phyloP scores from a whole-genome alignment of 2,329 filamentous ascomycete species.

The Penicillium capsulatum region DNA sequence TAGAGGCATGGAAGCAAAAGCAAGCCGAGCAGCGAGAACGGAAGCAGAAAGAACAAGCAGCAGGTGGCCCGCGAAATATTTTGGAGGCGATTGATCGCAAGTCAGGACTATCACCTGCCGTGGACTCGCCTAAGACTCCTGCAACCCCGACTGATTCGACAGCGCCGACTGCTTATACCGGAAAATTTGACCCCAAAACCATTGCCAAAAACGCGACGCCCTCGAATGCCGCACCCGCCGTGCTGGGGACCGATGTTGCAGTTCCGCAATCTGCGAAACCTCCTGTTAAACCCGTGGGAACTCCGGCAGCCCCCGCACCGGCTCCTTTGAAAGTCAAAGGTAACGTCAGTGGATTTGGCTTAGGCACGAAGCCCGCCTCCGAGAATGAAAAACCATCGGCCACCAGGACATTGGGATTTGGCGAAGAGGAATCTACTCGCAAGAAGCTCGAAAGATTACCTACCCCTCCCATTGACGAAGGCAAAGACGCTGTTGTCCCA shows the following conservation, averaged over 20 bases:
- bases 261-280: conserved; percentile 47
- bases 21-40: conserved; percentile 68
- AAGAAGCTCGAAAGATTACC: conserved; percentile 91
- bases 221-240: conserved; percentile 49
- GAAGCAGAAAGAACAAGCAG: conserved; percentile 64
- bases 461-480: conserved; percentile 63
- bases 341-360: conserved; percentile 79
- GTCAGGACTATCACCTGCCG: conserved; percentile 53
- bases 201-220: conserved; percentile 74
- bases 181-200: conserved; percentile 82
- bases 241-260: conserved; percentile 54
- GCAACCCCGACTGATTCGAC: conserved; percentile 45
- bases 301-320: conserved; percentile 35
- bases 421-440: conserved; percentile 79
- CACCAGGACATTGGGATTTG: conserved; percentile 76
- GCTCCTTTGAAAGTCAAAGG: conserved; percentile 62
- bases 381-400: conserved; percentile 64
- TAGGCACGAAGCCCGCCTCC: conserved; percentile 61
- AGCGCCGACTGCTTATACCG: conserved; percentile 59
- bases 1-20: conserved; percentile 91
- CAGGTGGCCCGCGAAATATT: conserved; percentile 62
- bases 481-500: conserved; percentile 50
- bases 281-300: conserved; percentile 39
- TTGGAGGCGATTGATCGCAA: conserved; percentile 71
- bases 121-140: conserved; percentile 51